Base-by-base conservation (phyloP, 2,329 filamentous ascomycete genomes). In the Rhynchosporium secalis region DNA sequence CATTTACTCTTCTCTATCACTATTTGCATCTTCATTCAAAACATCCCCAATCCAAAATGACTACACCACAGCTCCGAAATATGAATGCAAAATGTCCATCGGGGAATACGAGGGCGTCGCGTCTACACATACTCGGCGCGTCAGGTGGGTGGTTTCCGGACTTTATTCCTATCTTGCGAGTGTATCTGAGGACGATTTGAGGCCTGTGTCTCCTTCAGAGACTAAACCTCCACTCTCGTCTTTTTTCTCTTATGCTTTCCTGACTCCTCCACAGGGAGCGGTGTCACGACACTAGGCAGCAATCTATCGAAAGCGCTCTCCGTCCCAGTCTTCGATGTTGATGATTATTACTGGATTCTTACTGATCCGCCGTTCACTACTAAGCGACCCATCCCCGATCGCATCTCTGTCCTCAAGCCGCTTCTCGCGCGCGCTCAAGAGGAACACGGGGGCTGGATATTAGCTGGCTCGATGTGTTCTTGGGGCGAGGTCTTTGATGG, bases 321-420 rank as follows among this genome's bases (percentile, higher is more conserved):
- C 31, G 15, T 64, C 15, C 58, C 62, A 13, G 48, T 64, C 13
- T 64, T 64, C 33, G 58, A 64, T n/a, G 58, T 61, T 48, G 62
- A 61, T 31, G 13, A 51, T 55, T 64, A 64, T 45, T 64, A 55
- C 47, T 64, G 62, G 62, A 40, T 61, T 33, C 62, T 54, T 13
- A 64, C 62, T 29, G 36, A 64, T 47, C 62, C 58, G 47, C 62
- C 62, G 48, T 63, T 60, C 49, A 60, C 61, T 47, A 63, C 57
- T 6, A 60, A 63, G 38, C 52, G 61, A 31, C 9, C 57, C 45
- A 60, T 60, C 31, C 46, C 52, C 26, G 57, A 60, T 31, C 57
- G 61, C 40, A 56, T 63, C 57, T 45, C 61, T 57, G 41, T 60
- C 29, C 36, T 63, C 45, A 63, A 49, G 47, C 57, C 61, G 2